These are phyloP conservation scores for Scleromitrula shiraiana DNA, from an alignment of 2,329 filamentous ascomycete genomes.

Conservation along the genomic window DNA sequence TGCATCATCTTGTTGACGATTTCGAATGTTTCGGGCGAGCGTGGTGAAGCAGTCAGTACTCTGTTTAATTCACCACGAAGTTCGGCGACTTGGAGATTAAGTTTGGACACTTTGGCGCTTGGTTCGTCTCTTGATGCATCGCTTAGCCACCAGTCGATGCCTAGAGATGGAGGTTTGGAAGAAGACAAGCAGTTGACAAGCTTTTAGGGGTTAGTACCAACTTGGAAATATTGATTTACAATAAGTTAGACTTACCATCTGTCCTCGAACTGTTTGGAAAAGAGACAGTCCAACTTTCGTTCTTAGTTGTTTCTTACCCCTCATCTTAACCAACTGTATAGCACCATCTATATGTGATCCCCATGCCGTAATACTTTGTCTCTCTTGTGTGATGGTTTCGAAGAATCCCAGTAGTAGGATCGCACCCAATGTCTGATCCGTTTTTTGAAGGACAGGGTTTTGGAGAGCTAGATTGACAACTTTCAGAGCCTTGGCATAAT, in stretches of 20 bases:
- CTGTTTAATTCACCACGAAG: slow-evolving; percentile 46
- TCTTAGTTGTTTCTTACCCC: slow-evolving; percentile 46
- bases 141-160: slow-evolving; percentile 51
- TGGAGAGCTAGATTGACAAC: slow-evolving; percentile 45
- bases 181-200: slow-evolving; percentile 50
- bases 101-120: slow-evolving; percentile 35
- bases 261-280: slow-evolving; percentile 51
- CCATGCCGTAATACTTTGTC: slow-evolving; percentile 50
- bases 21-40: slow-evolving; percentile 43
- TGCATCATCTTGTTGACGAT: slow-evolving; percentile 45
- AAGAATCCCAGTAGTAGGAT: slow-evolving; percentile 54
- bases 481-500: slow-evolving; percentile 48
- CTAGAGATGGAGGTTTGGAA: slow-evolving; percentile 44
- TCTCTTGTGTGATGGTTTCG: slow-evolving; percentile 45
- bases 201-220: slow-evolving; percentile 26
- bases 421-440: slow-evolving; percentile 51
- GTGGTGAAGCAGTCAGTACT: slow-evolving; percentile 38
- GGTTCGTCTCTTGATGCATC: slow-evolving; percentile 43
- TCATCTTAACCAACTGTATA: slow-evolving; percentile 50
- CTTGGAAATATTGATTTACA: not conserved
- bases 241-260: slow-evolving; percentile 41
- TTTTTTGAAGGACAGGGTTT: slow-evolving; percentile 40
- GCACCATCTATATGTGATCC: slow-evolving; percentile 57
- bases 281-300: slow-evolving; percentile 46
- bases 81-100: slow-evolving; percentile 47